Evolutionary conservation across 257 asterid genomes (phyloP), one percentile per base, ranked within the genome.

Genomic region (Solanum habrochaites): DNA sequence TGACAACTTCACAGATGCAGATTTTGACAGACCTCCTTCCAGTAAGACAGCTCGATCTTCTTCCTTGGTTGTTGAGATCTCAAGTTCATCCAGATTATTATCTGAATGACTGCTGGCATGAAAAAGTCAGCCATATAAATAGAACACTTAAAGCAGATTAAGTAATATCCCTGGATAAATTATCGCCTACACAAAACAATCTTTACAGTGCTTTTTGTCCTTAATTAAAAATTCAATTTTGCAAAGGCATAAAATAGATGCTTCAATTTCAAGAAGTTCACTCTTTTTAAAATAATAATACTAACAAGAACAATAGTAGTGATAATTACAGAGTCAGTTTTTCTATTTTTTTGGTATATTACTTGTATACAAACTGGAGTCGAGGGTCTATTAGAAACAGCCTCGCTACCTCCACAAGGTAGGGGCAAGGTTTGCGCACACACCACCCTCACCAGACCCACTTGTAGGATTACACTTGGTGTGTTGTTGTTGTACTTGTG

Each of bases 21-120:
- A 91, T 91, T 94, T 94, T 86, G 96, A 35, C 35, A 94, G 94
- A 78, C 99, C 98, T 29, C 98, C 99, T 93, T 97, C 99, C 92
- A 95, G 89, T 90, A 97, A 87, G 86, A 91, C 93, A 86, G 94
- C 92, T 39, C 95, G 95, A 56, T 95, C 98, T 86, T 95, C 99
- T 85, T 95, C 99, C 89, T 94, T 95, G 89, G 88, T 89, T 49
- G 96, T 49, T 86, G 91, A 95, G 90, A 84, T 90, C 83, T 88
- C 96, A 88, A 93, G 86, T 88, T 91, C 98, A 87, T 56, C 94
- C 88, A 95, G 89, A 88, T 96, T 94, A 90, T 89, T 92, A 90
- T 97, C 99, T 56, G 99, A 92, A 90, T 95, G 99, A 88, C 98
- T 97, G 94, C 89, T 49, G 71, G 67, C 67, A 82, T 78, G 66